These are phyloP conservation scores for Vaucheria bursata DNA, from an alignment of 352 stramenopile genomes.

Conservation along the genomic window DNA sequence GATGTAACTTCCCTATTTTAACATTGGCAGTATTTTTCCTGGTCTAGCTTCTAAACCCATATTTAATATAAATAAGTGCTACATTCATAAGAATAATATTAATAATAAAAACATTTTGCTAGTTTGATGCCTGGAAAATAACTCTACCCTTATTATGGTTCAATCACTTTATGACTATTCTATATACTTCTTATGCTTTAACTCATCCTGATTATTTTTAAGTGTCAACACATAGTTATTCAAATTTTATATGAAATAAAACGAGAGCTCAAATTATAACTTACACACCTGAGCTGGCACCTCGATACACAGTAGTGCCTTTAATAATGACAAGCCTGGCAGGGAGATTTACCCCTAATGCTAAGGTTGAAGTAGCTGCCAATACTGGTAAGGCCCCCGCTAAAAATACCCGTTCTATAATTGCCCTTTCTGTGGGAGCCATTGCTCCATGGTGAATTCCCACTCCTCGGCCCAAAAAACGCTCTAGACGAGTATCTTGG, in stretches of 20 bases:
- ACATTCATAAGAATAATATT: too few relatives aligned
- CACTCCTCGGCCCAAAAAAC: background rate
- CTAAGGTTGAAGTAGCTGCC: conserved; percentile 63
- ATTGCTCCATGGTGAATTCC: background rate
- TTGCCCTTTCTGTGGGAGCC: conserved; percentile 6
- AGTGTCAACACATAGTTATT: too few relatives aligned
- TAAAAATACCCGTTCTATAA: conserved; percentile 37
- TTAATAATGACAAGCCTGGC: conserved; percentile 79
- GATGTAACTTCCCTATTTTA: too few relatives aligned
- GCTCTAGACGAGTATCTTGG: background rate
- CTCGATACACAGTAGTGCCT: conserved; percentile 61
- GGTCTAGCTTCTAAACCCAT: too few relatives aligned
- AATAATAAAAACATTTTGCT: too few relatives aligned
- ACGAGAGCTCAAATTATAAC: too few relatives aligned
- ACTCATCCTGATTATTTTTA: background rate
- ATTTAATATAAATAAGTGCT: too few relatives aligned
- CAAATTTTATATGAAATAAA: too few relatives aligned
- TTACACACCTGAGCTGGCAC: conserved; percentile 43
- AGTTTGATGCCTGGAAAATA: too few relatives aligned
- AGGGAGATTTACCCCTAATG: conserved; percentile 67
- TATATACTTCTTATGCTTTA: background rate
- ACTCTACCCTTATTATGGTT: too few relatives aligned
- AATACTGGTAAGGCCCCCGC: conserved; percentile 25
- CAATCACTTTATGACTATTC: background rate
- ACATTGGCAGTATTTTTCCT: too few relatives aligned